phyloP scores from a whole-genome alignment of 2,329 filamentous ascomycete species.

The Eutypa lata region DNA sequence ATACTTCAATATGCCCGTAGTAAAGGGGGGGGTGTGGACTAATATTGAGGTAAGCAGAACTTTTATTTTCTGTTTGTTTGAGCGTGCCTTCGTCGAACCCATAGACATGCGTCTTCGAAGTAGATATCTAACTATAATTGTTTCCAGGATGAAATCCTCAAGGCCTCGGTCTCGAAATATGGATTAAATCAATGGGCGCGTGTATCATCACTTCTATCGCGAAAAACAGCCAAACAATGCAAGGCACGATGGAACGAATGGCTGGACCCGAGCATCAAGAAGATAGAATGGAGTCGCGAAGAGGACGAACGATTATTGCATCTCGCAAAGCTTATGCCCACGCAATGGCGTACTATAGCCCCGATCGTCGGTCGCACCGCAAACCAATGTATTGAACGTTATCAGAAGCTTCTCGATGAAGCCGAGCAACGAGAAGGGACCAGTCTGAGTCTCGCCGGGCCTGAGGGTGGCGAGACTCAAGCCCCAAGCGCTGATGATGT shows the following conservation, averaged over 20 bases:
- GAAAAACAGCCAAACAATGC: conserved; percentile 98
- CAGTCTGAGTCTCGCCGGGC: conserved; percentile 78
- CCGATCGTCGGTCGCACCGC: conserved; percentile 95
- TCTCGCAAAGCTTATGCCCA: conserved; percentile 96
- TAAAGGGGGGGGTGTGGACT: conserved; percentile 73
- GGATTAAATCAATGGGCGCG: conserved; percentile 97
- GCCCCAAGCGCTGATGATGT: conserved; percentile 93
- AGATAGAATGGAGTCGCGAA: conserved; percentile 98
- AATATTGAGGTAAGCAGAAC: conserved; percentile 48
- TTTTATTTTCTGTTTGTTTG: neutral
- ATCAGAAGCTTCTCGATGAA: conserved; percentile 94
- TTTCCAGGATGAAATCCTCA: conserved; percentile 87
- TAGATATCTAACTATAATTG: neutral
- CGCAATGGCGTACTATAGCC: conserved; percentile 97
- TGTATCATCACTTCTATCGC: conserved; percentile 91
- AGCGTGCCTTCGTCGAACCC: neutral
- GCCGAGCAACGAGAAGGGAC: conserved; percentile 84
- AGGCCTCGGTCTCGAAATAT: conserved; percentile 92
- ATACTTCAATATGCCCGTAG: conserved; percentile 60
- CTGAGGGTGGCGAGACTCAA: conserved; percentile 79
- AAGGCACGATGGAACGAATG: conserved; percentile 98
- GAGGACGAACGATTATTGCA: conserved; percentile 97
- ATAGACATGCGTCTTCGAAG: neutral
- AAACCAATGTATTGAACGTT: conserved; percentile 94
- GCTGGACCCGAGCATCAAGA: conserved; percentile 96